Percentiles rank a stretch among this genome's conserved stretches.
phyloP scores from a whole-genome alignment of 2,329 filamentous ascomycete species.

The Periconia sp. region DNA sequence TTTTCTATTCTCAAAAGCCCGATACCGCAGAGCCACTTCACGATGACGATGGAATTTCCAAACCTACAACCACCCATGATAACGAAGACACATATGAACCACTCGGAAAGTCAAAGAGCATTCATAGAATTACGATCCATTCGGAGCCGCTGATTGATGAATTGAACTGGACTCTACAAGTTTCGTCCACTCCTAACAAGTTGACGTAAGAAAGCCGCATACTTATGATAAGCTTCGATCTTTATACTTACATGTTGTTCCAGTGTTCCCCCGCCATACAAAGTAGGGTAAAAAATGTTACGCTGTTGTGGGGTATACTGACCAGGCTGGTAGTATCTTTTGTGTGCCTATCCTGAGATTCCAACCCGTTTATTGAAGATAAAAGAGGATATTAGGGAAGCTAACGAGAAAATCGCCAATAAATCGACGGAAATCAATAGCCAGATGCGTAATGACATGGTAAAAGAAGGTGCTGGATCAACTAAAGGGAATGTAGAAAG shows the following conservation, averaged over 20 bases:
- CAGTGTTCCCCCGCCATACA: background rate
- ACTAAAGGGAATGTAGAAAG: background rate
- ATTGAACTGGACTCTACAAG: background rate
- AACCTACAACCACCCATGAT: background rate
- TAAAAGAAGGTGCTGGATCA: too few species aligned
- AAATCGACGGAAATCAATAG: background rate
- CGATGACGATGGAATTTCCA: background rate
- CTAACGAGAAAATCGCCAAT: background rate
- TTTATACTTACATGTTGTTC: background rate
- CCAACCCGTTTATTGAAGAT: background rate
- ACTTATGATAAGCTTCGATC: background rate
- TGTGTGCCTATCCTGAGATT: background rate
- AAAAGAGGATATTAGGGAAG: background rate
- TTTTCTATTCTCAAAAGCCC: background rate
- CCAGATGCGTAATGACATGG: too few species aligned
- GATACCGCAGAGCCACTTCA: too few species aligned
- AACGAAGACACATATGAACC: background rate
- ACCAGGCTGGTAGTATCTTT: background rate
- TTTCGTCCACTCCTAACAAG: background rate
- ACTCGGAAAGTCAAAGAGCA: background rate
- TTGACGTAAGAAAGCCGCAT: background rate
- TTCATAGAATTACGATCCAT: slow-evolving; percentile 1
- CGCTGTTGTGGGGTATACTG: background rate
- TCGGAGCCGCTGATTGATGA: slow-evolving; percentile 1
- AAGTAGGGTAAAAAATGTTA: background rate